Base-by-base conservation (phyloP, 768 basidiomycete genomes). In the Agrocybe praecox region DNA sequence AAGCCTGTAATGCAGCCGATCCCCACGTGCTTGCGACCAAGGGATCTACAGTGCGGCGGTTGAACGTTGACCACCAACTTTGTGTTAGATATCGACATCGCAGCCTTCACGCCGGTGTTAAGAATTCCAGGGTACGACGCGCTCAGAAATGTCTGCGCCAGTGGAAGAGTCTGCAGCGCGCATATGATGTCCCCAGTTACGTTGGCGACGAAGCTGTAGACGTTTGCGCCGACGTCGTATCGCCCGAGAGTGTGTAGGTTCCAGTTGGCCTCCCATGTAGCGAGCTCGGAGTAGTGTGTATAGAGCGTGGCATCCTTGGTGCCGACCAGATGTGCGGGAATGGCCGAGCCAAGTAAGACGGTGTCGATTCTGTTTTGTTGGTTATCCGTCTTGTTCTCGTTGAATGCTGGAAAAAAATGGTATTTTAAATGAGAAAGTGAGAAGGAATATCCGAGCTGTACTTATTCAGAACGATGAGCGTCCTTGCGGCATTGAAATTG, bases 241-340 rank as follows among this genome's bases (percentile, higher is more conserved):
- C 86, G 78, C 18, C 86, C 86, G 22, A 87, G 82, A 11, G 81
- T 83, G 40, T 78, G 78, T 29, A 88, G 80, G 6, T 71, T 70
- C 86, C 86, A 88, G 71, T 88, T 88, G 32, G 77, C 76, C 69
- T 86, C 67, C 22, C 86, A 75, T 18, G 85, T 83, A 8, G 79
- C 76, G 48, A 87, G 72, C 46, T 70, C 63, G 3, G 84, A 85
- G 70, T 86, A 87, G 67, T 88, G 86, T 1, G 80, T 80, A 68
- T 88, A 87, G 70, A 78, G 84, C 5, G 76, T 80, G 45, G 67
- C 24, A 69, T 88, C 86, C 7, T 66, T 74, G 1, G 77, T 83
- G 23, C 78, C 79, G 21, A 68, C 57, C 18, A 80, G 66, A 6
- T 59, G 44, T 9, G 62, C 23, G 1, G 85, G 85, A 21, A 87